A percentile compares a stretch with the other conserved stretches of the same genome.
Conservation (phyloP, 371 early-diverging fungal genomes). For the Umbelopsis sp. region DNA sequence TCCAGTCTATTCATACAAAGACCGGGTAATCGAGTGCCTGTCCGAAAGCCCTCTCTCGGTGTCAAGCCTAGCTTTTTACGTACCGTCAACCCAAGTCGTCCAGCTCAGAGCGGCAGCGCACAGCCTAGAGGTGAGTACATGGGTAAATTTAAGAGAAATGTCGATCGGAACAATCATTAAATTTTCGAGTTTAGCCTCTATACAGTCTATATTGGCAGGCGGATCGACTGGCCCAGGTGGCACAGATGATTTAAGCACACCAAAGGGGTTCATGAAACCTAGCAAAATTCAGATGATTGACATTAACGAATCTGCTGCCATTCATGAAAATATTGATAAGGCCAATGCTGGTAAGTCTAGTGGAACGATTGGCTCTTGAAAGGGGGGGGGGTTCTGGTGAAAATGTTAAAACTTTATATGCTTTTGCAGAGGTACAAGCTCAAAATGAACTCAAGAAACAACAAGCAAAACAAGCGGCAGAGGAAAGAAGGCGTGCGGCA, state of each 20-base stretch:
- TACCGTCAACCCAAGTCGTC: neutral
- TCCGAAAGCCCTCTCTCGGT: neutral
- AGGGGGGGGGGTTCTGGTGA: neutral
- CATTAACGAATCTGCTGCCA: conserved; percentile 27
- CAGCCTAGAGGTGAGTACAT: conserved; percentile 11
- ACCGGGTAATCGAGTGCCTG: conserved; percentile 9
- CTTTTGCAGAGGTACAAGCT: conserved; percentile 22
- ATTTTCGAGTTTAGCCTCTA: neutral
- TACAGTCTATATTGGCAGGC: conserved; percentile 8
- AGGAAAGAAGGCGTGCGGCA: neutral
- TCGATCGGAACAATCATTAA: neutral
- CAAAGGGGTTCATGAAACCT: conserved; percentile 28
- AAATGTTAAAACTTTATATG: neutral
- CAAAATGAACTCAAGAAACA: conserved; percentile 25
- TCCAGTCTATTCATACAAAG: conserved; percentile 14
- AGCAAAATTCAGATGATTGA: conserved; percentile 35
- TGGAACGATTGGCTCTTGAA: neutral
- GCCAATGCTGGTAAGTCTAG: conserved; percentile 26
- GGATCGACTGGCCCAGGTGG: neutral
- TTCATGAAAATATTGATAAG: conserved; percentile 27
- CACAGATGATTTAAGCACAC: conserved; percentile 7
- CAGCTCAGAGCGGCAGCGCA: neutral
- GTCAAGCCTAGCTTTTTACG: conserved; percentile 12
- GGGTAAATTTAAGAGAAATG: neutral
- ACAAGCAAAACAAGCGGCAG: conserved; percentile 19